These are phyloP conservation scores for Phylloporus sp. DNA, from an alignment of 768 basidiomycete species.

Conservation along the genomic window DNA sequence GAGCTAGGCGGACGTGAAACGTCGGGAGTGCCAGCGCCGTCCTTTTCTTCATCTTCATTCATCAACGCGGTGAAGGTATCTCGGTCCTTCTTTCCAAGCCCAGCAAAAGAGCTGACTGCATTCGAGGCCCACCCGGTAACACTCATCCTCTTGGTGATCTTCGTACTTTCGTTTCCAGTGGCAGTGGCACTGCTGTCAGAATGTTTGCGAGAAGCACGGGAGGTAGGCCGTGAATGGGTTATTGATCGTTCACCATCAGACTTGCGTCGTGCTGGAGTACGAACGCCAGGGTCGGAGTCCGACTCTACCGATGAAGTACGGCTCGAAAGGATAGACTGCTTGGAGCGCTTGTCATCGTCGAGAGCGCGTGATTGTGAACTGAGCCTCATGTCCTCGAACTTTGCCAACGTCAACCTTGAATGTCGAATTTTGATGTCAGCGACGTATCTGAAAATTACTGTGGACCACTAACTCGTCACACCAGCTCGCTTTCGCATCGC, in stretches of 20 bases:
- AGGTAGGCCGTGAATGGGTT: constrained; percentile 53
- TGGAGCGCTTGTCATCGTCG: constrained; percentile 33
- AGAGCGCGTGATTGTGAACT: constrained; percentile 16
- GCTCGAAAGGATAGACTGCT: constrained; percentile 26
- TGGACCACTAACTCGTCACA: constrained; percentile 47
- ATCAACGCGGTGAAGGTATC: constrained; percentile 56
- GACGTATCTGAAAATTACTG: background rate
- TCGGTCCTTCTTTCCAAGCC: constrained; percentile 52
- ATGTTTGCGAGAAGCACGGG: constrained; percentile 60
- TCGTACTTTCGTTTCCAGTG: constrained; percentile 32
- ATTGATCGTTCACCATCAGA: constrained; percentile 39
- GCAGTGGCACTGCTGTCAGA: constrained; percentile 50
- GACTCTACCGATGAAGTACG: constrained; percentile 30
- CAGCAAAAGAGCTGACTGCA: constrained; percentile 58
- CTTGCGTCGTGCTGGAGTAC: constrained; percentile 32
- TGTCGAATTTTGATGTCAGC: constrained; percentile 1
- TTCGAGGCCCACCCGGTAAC: constrained; percentile 55
- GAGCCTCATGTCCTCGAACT: constrained; percentile 21
- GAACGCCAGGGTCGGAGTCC: constrained; percentile 29
- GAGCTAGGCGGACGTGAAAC: constrained; percentile 35
- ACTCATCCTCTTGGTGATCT: constrained; percentile 36
- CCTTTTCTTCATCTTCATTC: constrained; percentile 39
- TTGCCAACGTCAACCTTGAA: constrained; percentile 28
- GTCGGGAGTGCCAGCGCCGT: constrained; percentile 18
- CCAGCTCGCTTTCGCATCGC: constrained; percentile 67